Evolutionary conservation across 148 eudicot species (phyloP).

Genomic region (Chenopodium quinoa): DNA sequence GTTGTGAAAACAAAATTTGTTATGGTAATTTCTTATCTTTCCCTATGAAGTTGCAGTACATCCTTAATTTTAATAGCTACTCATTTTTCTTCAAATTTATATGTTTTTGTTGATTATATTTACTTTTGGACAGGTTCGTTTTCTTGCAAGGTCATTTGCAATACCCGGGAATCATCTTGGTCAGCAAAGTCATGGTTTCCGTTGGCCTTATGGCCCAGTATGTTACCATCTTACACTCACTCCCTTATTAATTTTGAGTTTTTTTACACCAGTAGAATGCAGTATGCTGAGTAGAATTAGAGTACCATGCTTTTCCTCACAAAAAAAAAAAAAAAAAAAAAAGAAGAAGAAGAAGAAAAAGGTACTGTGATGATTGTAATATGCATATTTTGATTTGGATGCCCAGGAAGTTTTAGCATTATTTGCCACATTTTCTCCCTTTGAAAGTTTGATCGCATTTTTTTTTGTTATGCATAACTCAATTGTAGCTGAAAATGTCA

Average conservation of each 20-base stretch:
- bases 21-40: no score
- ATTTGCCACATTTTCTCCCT: background rate
- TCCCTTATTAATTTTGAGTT: background rate
- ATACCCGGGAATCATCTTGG: slow-evolving; percentile 99
- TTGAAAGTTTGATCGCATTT: background rate
- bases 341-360: no score
- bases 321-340: no score
- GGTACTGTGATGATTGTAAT: background rate
- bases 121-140: slow-evolving; percentile 71
- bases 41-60: no score
- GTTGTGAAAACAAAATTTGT: no score
- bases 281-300: background rate
- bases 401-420: background rate
- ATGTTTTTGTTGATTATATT: slow-evolving; percentile 6
- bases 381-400: slow-evolving; percentile 6
- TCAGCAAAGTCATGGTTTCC: slow-evolving; percentile 98
- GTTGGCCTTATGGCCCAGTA: slow-evolving; percentile 99
- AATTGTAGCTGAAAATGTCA: slow-evolving; percentile 5
- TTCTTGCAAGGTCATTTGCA: slow-evolving; percentile 93
- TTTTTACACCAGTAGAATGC: background rate
- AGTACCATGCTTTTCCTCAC: no score
- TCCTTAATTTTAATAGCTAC: background rate
- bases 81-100: background rate
- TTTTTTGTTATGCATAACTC: background rate
- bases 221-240: slow-evolving; percentile 25